phyloP scores from a whole-genome alignment of 495 filamentous ascomycete genomes.

The Penicillium subrubescens region DNA sequence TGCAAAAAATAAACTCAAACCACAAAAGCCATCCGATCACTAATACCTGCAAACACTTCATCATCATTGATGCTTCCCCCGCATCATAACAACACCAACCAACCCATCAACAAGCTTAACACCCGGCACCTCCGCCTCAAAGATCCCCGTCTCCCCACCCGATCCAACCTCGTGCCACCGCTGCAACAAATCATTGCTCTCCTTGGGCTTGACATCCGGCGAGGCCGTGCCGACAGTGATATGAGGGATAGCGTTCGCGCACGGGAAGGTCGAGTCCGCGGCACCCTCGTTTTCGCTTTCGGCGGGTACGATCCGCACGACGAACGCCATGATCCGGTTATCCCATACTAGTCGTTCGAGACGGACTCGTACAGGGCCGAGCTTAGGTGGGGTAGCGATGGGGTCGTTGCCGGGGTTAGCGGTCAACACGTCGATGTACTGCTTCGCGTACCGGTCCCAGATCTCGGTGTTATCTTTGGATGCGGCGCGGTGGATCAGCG shows the following conservation, averaged over 20 bases:
- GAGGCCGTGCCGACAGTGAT: constrained; percentile 83
- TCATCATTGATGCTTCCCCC: constrained; percentile 27
- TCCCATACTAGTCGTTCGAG: constrained; percentile 79
- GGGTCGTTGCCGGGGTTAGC: constrained; percentile 42
- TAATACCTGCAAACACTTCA: neutral
- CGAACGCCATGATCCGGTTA: constrained; percentile 81
- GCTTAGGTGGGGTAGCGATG: constrained; percentile 36
- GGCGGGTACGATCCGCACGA: constrained; percentile 63
- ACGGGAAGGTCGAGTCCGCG: constrained; percentile 58
- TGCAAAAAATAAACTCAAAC: neutral
- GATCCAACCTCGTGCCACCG: constrained; percentile 63
- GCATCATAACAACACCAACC: constrained; percentile 48
- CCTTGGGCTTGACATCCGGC: constrained; percentile 78
- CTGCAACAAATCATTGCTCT: constrained; percentile 83
- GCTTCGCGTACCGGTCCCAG: constrained; percentile 66
- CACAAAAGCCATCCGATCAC: neutral
- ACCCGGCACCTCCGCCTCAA: constrained; percentile 46
- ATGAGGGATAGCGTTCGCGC: constrained; percentile 78
- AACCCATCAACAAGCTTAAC: constrained; percentile 46
- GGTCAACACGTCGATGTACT: constrained; percentile 47
- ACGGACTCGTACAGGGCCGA: constrained; percentile 56
- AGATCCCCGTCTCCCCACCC: constrained; percentile 51
- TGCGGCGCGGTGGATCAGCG: constrained; percentile 78
- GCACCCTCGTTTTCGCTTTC: constrained; percentile 14
- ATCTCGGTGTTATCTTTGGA: constrained; percentile 59